phyloP scores from a whole-genome alignment of 345 rosid genomes.

The Cardamine occulta region DNA sequence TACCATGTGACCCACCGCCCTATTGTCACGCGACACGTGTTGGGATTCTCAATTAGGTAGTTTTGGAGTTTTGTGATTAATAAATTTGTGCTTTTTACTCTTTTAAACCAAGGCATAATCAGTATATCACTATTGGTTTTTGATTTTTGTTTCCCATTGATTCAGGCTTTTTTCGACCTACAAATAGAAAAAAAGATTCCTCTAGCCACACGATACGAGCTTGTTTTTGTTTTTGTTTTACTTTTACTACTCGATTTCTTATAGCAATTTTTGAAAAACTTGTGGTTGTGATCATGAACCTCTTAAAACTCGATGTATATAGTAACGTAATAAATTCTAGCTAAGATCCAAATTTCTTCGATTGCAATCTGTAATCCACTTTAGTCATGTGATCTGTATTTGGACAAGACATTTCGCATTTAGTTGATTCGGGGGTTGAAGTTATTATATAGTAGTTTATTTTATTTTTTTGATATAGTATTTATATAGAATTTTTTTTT shows the following conservation, averaged over 20 bases:
- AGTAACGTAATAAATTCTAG: conserved; percentile 34
- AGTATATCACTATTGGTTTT: conserved; percentile 23
- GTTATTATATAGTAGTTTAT: background rate
- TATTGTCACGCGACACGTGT: conserved; percentile 43
- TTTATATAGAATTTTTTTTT: background rate
- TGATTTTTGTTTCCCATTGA: conserved; percentile 33
- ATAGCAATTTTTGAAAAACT: conserved; percentile 5
- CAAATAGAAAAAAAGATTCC: conserved; percentile 1
- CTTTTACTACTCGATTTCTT: conserved; percentile 20
- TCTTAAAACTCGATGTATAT: conserved; percentile 15
- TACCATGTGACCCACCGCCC: conserved; percentile 46
- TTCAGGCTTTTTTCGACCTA: conserved; percentile 40
- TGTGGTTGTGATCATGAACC: conserved; percentile 27
- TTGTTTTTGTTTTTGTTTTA: background rate
- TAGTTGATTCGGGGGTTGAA: conserved; percentile 21
- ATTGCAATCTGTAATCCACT: conserved; percentile 44
- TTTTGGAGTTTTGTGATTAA: conserved; percentile 40
- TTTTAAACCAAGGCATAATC: conserved; percentile 37
- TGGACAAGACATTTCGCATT: conserved; percentile 39
- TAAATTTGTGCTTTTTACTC: background rate
- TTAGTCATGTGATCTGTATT: conserved; percentile 36
- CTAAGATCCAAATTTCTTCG: conserved; percentile 19
- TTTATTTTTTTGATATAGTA: too few species aligned
- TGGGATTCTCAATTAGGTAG: conserved; percentile 6
- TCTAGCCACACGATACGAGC: background rate